Evolutionary conservation across 331 rosid genomes (phyloP), one percentile per base, ranked within the genome.

Genomic region (Cydonia oblonga): DNA sequence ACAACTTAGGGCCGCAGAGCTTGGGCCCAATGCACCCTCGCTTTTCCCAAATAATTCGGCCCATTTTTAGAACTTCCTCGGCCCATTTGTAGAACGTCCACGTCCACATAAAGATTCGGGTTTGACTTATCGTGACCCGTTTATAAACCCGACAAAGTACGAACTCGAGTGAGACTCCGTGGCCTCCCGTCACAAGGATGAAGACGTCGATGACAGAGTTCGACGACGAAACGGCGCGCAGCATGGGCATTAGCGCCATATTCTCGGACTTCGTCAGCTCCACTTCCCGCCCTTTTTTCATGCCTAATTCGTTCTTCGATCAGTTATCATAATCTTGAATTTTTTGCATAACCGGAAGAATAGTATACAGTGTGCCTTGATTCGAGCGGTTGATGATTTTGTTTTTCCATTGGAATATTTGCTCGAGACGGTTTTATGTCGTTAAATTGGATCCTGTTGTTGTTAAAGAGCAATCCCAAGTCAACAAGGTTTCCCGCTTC

Each of bases 201-300:
- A 80, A 46, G 89, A 71, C 81, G 80, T 64, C 91, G 71, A 72
- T 89, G 32, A 71, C 88, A 18, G 96, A 87, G 85, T 87, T 90
- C 28, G 87, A 89, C 79, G 95, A 89, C 52, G 89, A 74, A 62
- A 78, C 75, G 6, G 82, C 87, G 46, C 91, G 95, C 68, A 85
- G 86, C 80, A 93, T 93, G 98, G 80, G 95, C 64, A 79, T 90
- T 1, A 95, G 89, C 74, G 96, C 98, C 5, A 88, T 93, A 30
- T 87, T 93, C 84, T 82, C 98, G 6, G 98, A 93, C 82, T 93
- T 85, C 44, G 98, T 93, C 65, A 84, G 84, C 60, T 75, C 69
- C 20, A 3, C 26, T 69, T 35, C 12, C 12, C 1, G 11, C 68
- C 57, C 64, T 57, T 49, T 25, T 64, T 23, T 19, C 4, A 28